Base-by-base conservation (phyloP, 192 early-diverging fungal genomes). In the Rhizoclosmatium globosum region DNA sequence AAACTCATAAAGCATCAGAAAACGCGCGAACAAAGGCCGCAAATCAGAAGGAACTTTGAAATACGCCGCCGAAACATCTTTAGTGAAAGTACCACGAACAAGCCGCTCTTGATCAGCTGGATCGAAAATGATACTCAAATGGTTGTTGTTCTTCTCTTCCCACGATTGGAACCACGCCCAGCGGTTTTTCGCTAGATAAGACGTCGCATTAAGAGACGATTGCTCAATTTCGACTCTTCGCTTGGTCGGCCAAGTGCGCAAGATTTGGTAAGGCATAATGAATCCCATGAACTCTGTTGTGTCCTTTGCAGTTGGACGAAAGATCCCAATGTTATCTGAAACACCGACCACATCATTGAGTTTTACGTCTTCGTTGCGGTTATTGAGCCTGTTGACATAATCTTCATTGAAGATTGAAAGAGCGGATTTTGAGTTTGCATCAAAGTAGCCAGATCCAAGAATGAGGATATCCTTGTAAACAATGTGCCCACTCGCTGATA, bases 1-100 rank as follows among this genome's bases (percentile, higher is more conserved):
- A 39, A 74, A 76, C 3, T 57, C 23, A 31, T 47, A 64, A 48
- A 85, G 60, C 47, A 85, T 65, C 68, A 83, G 48, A 64, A 81
- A 84, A 39, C 83, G 64, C 6, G 38, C 53, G 23, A 81, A 74
- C 31, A 77, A 73, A 19, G 80, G 64, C 9, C 74, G 61, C 74
- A 68, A 61, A 7, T 77, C 73, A 71, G 62, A 19, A 9, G 71
- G 71, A 9, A 73, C 23, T 43, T 38, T 21, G 43, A 76, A 65
- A 41, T 76, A 73, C 11, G 71, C 71, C 13, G 15, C 41, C 56
- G 31, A 21, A 21, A 76, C 57, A 4, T 17, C 2, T n/a, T 41
- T 21, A 9, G 74, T 19, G 46, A 65, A 65, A 11, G 11, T 13
- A 15, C 62, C 62, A 11, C 74, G 59, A 7, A 76, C 74, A 47